Evolutionary conservation across 1,284 basidiomycete species (phyloP), one percentile per base, ranked within the genome.

Genomic region (Stereum hirsutum): DNA sequence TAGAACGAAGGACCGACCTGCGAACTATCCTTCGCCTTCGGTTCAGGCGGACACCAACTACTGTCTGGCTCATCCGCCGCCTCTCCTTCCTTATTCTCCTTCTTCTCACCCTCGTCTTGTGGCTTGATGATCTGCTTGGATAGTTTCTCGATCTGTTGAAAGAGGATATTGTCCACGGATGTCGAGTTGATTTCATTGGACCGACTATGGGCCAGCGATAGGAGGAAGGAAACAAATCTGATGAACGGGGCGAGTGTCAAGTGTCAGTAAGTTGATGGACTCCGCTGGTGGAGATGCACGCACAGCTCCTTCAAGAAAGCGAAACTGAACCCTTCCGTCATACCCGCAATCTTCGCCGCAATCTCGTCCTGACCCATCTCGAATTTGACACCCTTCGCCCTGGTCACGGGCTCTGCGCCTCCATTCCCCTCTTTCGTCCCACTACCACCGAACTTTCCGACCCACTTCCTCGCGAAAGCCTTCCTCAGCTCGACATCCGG

Each of bases 271-370:
- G 17, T 21, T 14, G 8, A 21, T 39, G n/a, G 21, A 24, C 44
- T n/a, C 20, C 14, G 14, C 27, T 8, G 24, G 23, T 7, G 28
- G 25, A 30, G 23, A 10, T 11, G 15, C 3, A 53, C 57, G 32
- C 34, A 59, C 56, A 60, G 40, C 48, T 60, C 58, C 34, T 59
- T 60, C 27, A 60, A 40, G 46, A 58, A 56, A 1, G 58, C 58
- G 34, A 58, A 60, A 12, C 55, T 54, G 52, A 55, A 60, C 5
- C 52, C 54, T 12, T 57, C 57, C 4, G 57, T 58, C 39, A 47
- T 49, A 41, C 51, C 48, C 6, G 55, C 52, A 23, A 60, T 49
- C 15, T 49, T 52, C 6, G 37, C 31, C 12, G 52, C 52, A n/a
- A 54, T 47, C 4, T 46, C 45, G 7, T 46, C 51, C 23, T 47